phyloP scores from a whole-genome alignment of 116 monocot species.

The Iris pallida region DNA sequence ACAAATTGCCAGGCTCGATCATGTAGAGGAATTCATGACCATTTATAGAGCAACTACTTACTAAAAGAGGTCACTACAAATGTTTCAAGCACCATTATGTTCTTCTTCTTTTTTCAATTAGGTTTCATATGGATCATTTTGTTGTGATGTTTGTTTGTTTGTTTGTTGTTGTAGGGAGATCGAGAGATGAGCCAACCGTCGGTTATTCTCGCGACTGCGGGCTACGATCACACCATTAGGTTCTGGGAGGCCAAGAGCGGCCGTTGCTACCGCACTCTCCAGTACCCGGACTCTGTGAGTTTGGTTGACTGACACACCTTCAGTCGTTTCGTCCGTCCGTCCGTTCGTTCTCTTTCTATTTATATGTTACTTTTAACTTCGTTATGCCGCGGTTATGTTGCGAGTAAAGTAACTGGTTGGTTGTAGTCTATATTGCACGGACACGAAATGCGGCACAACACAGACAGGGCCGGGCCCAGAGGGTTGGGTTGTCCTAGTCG shows the following conservation, averaged over 20 bases:
- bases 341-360: neutral
- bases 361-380: neutral
- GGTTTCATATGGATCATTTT: neutral
- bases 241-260: constrained; percentile 70
- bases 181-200: constrained; percentile 43
- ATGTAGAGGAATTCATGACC: too few species aligned
- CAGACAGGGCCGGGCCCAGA: too few species aligned
- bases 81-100: too few species aligned
- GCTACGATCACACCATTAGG: constrained; percentile 59
- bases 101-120: neutral
- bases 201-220: constrained; percentile 54
- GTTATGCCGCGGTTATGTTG: too few species aligned
- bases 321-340: neutral
- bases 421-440: too few species aligned
- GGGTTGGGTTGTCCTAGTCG: too few species aligned
- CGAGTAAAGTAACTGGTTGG: neutral
- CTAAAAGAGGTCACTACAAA: too few species aligned
- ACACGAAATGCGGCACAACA: too few species aligned
- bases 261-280: constrained; percentile 53
- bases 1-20: too few species aligned
- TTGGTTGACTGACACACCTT: neutral
- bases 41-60: too few species aligned
- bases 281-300: constrained; percentile 51
- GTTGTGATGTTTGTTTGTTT: neutral
- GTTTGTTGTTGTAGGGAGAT: neutral